Evolutionary conservation across 1,284 basidiomycete genomes (phyloP).

Genomic region (Amylostereum areolatum): DNA sequence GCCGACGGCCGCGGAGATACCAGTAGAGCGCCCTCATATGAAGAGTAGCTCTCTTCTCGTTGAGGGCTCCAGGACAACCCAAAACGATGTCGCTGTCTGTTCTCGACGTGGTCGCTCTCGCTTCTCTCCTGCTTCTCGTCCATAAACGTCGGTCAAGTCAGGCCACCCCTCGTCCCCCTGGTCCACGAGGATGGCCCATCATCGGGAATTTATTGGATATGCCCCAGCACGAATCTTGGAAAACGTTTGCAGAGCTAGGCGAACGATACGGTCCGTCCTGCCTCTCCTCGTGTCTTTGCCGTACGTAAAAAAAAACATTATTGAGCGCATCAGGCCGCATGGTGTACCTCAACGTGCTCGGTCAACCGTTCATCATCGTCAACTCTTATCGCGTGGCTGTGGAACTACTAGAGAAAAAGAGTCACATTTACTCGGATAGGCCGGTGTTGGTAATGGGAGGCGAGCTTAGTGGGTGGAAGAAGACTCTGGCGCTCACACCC

Average conservation of each 20-base stretch:
- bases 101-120: too few relatives aligned
- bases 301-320: too few relatives aligned
- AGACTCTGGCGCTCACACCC: constrained; percentile 24
- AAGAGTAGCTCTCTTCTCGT: too few relatives aligned
- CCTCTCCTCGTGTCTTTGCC: constrained; percentile 10
- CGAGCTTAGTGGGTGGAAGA: constrained; percentile 26
- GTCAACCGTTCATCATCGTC: constrained; percentile 27
- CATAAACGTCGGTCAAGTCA: too few relatives aligned
- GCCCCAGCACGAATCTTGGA: background rate
- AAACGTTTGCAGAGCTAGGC: background rate
- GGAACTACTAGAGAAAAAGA: constrained; percentile 31
- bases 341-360: constrained; percentile 16
- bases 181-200: background rate
- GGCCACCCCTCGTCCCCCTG: background rate
- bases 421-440: constrained; percentile 30
- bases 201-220: background rate
- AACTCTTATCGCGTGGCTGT: constrained; percentile 22
- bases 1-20: too few relatives aligned
- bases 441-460: constrained; percentile 25
- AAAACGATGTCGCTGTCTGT: too few relatives aligned
- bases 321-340: constrained; percentile 6
- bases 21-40: too few relatives aligned
- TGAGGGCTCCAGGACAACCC: too few relatives aligned
- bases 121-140: too few relatives aligned
- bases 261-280: constrained; percentile 2